Percentiles rank a stretch among this genome's conserved stretches.
phyloP scores from a whole-genome alignment of 495 filamentous ascomycete genomes.

The Annulohypoxylon moriforme region DNA sequence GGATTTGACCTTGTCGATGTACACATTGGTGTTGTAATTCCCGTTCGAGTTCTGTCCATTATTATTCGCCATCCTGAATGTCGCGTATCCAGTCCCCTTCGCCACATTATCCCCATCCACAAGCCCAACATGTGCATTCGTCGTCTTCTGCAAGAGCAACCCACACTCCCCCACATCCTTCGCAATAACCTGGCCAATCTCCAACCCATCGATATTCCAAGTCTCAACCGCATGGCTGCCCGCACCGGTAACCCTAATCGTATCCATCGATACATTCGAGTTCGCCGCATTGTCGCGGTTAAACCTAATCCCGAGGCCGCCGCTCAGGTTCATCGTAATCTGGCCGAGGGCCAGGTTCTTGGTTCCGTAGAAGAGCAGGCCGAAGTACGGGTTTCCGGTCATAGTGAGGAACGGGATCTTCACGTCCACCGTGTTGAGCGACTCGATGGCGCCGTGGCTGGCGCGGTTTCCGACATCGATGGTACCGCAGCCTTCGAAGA shows the following conservation, averaged over 20 bases:
- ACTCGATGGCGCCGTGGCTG: constrained; percentile 59
- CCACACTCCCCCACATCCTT: constrained; percentile 59
- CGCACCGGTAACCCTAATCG: constrained; percentile 56
- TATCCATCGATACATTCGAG: constrained; percentile 57
- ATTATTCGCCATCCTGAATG: constrained; percentile 58
- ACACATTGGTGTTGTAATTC: constrained; percentile 56
- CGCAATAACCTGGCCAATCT: constrained; percentile 55
- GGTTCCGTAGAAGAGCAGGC: constrained; percentile 58
- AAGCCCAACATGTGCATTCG: constrained; percentile 55
- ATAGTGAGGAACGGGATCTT: constrained; percentile 58
- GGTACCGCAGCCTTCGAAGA: constrained; percentile 62
- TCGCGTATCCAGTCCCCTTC: constrained; percentile 58
- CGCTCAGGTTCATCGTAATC: constrained; percentile 59
- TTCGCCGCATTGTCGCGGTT: constrained; percentile 57
- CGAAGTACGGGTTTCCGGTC: constrained; percentile 62
- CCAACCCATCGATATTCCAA: constrained; percentile 60
- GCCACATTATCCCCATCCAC: constrained; percentile 61
- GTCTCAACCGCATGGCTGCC: constrained; percentile 60
- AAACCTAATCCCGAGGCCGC: constrained; percentile 60
- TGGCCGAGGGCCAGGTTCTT: constrained; percentile 52
- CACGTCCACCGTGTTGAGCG: constrained; percentile 49
- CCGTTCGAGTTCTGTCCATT: constrained; percentile 56
- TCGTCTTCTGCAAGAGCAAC: constrained; percentile 56
- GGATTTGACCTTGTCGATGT: constrained; percentile 57
- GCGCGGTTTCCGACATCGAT: constrained; percentile 55